These are phyloP conservation scores for Tolypocladium album DNA, from an alignment of 2,329 filamentous ascomycete species.

Conservation along the genomic window DNA sequence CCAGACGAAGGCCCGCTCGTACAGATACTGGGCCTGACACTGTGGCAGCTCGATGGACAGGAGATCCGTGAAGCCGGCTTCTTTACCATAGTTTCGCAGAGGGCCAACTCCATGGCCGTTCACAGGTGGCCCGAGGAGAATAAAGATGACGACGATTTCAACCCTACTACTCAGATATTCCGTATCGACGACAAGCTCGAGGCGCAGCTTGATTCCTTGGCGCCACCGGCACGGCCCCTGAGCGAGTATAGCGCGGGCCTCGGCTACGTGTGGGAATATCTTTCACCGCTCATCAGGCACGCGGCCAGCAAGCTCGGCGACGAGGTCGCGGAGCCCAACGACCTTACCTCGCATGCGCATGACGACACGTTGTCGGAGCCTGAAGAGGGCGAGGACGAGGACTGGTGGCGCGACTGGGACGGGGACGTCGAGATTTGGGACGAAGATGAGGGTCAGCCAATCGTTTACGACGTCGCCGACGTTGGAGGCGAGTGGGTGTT, in stretches of 20 bases:
- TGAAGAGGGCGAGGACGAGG: neutral
- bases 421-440: neutral
- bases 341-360: neutral
- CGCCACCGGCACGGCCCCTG: conserved; percentile 5
- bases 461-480: neutral
- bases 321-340: conserved; percentile 1
- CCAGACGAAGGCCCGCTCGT: neutral
- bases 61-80: neutral
- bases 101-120: neutral
- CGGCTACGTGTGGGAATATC: conserved; percentile 29
- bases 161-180: neutral
- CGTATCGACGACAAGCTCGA: conserved; percentile 21
- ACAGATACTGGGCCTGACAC: neutral
- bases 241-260: conserved; percentile 9
- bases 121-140: neutral
- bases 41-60: neutral
- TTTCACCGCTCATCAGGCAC: conserved; percentile 27
- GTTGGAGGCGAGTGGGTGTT: neutral
- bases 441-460: too few relatives aligned
- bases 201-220: conserved; percentile 30
- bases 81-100: neutral
- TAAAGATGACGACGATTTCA: neutral
- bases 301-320: conserved; percentile 10
- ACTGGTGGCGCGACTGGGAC: neutral
- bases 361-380: neutral